A percentile compares a stretch with the other conserved stretches of the same genome.
phyloP scores from a whole-genome alignment of 75 land plant genomes.

The Pinus tabuliformis region DNA sequence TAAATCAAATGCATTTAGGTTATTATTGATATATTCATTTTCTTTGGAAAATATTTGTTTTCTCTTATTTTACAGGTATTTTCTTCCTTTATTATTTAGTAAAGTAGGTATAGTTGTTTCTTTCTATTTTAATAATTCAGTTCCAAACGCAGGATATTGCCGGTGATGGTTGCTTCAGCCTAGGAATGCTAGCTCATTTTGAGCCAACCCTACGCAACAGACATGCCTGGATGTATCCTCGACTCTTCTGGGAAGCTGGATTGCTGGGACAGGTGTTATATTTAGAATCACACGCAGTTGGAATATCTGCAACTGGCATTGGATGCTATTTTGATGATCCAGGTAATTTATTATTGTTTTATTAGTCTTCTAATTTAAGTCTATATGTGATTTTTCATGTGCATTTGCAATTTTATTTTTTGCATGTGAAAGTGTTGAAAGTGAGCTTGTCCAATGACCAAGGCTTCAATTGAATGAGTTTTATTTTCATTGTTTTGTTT shows the following conservation, averaged over 20 bases:
- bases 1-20: neutral
- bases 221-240: constrained; percentile 93
- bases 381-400: neutral
- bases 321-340: constrained; percentile 99
- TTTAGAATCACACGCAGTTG: constrained; percentile 97
- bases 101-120: no score
- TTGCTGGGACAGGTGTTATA: constrained; percentile 91
- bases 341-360: constrained; percentile 36
- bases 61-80: neutral
- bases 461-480: neutral
- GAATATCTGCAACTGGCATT: constrained; percentile 97
- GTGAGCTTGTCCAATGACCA: neutral
- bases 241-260: constrained; percentile 97
- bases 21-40: neutral
- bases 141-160: constrained; percentile 79
- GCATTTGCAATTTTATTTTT: neutral
- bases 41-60: neutral
- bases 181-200: constrained; percentile 93
- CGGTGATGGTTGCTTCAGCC: constrained; percentile 87
- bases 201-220: constrained; percentile 59
- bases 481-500: neutral
- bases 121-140: neutral
- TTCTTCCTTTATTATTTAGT: neutral
- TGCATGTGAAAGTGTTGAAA: neutral
- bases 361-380: neutral